These are phyloP conservation scores for Dryadomyces quercivorus DNA, from an alignment of 2,329 filamentous ascomycete species.

Conservation along the genomic window DNA sequence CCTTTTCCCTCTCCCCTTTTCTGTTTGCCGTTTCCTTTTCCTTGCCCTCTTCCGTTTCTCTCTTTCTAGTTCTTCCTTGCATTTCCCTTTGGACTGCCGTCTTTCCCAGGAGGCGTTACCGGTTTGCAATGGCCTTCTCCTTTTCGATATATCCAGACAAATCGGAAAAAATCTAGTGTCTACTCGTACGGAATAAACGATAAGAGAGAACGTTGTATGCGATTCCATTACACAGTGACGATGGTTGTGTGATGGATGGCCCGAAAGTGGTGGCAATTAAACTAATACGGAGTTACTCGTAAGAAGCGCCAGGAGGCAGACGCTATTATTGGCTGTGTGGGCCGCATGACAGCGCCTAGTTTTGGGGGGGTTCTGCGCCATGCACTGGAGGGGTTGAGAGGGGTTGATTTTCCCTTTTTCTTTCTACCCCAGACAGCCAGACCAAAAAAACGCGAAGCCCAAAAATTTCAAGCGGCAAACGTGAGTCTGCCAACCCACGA, in stretches of 20 bases:
- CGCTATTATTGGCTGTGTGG: neutral
- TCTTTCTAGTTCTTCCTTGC: neutral
- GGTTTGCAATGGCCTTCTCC: conserved; percentile 2
- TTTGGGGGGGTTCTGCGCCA: neutral
- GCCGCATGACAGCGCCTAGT: neutral
- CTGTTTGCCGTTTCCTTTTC: conserved; percentile 1
- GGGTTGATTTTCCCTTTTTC: conserved; percentile 8
- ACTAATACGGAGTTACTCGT: too few species aligned
- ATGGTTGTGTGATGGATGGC: neutral
- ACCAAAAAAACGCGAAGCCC: conserved; percentile 4
- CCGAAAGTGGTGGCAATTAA: too few species aligned
- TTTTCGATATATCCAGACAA: conserved; percentile 11
- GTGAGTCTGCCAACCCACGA: neutral
- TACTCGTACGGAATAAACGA: neutral
- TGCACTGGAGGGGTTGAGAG: conserved; percentile 8
- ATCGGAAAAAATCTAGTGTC: conserved; percentile 4
- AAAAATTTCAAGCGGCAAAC: neutral
- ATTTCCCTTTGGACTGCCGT: neutral
- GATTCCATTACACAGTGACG: too few species aligned
- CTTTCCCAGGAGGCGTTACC: neutral
- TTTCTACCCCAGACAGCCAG: conserved; percentile 10
- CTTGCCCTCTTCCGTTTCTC: neutral
- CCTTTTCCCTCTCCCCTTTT: neutral
- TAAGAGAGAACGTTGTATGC: neutral
- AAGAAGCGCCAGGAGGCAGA: too few species aligned